Evolutionary conservation across 2,329 filamentous ascomycete species (phyloP).

Genomic region (Hyphodiscus sp.): DNA sequence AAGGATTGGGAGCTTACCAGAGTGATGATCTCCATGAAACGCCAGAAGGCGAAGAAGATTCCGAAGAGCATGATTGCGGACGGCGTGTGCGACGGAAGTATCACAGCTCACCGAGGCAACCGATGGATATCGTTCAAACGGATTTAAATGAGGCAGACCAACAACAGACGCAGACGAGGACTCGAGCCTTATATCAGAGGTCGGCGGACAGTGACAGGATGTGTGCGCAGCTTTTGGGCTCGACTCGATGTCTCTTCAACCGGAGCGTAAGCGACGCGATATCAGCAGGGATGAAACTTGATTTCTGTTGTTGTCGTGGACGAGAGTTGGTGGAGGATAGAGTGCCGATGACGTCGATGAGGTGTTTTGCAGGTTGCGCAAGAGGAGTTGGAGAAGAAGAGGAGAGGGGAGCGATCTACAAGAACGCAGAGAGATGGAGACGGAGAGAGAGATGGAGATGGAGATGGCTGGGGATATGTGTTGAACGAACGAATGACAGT

Average conservation of each 20-base stretch:
- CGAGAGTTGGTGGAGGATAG: not conserved
- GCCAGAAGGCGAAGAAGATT: slow-evolving; percentile 56
- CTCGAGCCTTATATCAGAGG: not conserved
- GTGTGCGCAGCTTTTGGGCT: not conserved
- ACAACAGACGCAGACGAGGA: not conserved
- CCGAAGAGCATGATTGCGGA: slow-evolving; percentile 50
- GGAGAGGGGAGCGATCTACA: not conserved
- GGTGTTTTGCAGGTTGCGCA: not conserved
- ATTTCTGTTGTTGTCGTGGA: not conserved
- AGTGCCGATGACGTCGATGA: not conserved
- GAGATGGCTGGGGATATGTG: not conserved
- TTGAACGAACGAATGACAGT: not conserved
- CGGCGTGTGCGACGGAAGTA: not conserved
- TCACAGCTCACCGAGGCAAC: not conserved
- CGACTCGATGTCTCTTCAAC: not conserved
- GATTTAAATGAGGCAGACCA: not conserved
- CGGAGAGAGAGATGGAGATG: not conserved
- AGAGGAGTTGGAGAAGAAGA: not conserved
- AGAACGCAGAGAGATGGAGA: not conserved
- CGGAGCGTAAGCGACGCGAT: not conserved
- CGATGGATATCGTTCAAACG: not conserved
- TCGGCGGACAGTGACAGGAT: not conserved
- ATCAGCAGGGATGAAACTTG: not conserved
- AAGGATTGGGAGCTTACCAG: slow-evolving; percentile 37
- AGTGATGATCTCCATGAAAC: slow-evolving; percentile 56